Evolutionary conservation across 2,329 filamentous ascomycete genomes (phyloP), one percentile per base, ranked within the genome.

Genomic region (Leptographium procerum): DNA sequence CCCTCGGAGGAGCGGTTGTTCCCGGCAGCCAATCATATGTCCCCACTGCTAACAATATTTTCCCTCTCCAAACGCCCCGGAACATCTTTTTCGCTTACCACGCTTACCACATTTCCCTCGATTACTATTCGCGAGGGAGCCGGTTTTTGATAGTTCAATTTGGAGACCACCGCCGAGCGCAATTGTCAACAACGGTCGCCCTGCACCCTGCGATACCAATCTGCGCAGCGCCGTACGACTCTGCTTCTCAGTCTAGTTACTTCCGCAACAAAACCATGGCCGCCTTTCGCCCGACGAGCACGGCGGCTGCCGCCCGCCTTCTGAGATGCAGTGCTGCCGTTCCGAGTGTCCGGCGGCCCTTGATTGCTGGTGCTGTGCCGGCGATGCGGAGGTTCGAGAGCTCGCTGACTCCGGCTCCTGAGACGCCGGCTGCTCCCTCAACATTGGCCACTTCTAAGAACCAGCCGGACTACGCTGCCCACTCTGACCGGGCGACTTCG

Each of bases 401-500:
- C 76, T 70, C 73, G 61, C 66, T 77, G 61, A 73, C 77, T 50
- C 70, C 77, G 51, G 70, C 76, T 45, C 67, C 74, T 54, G 66
- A 69, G 60, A 65, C 67, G 61, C 66, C 70, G 62, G 69, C 73
- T 62, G 63, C 69, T 67, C 61, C 72, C 5, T 55, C 53, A 9
- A 33, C 36, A 16, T 13, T 56, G 69, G 59, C 65, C 65, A 64
- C 78, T 77, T 19, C 43, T 33, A 61, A 47, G 64, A 89, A 94
- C 71, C 80, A 88, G 66, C 90, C 89, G 61, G 87, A 96, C 70
- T 96, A 95, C 71, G 80, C 81, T 64, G 87, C 86, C 50, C 85
- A 85, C 55, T 80, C 88, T 66, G 92, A 97, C 74, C 91, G 91
- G 74, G 88, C 88, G 63, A 95, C 90, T 64, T 96, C 91, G 91